phyloP scores from a whole-genome alignment of 495 filamentous ascomycete genomes.

The Cercophora samala region DNA sequence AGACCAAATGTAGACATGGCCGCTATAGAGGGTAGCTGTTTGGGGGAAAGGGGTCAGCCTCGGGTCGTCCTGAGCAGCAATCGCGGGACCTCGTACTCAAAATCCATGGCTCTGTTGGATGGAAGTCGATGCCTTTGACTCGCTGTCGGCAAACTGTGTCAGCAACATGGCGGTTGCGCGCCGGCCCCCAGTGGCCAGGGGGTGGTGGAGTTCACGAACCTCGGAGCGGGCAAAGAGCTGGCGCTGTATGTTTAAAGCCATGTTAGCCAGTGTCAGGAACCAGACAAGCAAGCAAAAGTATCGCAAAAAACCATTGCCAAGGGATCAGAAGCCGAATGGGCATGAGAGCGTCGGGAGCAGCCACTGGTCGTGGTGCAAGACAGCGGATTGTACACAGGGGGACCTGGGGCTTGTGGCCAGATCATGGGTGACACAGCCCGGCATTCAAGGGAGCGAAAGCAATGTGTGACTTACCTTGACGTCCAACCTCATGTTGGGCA shows the following conservation, averaged over 20 bases:
- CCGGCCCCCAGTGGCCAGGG: constrained; percentile 61
- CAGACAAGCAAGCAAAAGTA: not conserved
- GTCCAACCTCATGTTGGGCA: constrained; percentile 77
- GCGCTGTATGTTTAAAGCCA: constrained; percentile 34
- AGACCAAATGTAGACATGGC: constrained; percentile 99
- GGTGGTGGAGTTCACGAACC: constrained; percentile 24
- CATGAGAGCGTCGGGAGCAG: not conserved
- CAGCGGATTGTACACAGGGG: not conserved
- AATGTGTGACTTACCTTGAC: constrained; percentile 67
- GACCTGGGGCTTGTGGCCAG: constrained; percentile 20
- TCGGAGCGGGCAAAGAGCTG: constrained; percentile 38
- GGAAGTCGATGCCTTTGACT: constrained; percentile 97
- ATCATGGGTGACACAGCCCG: constrained; percentile 18
- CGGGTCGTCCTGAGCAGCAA: not conserved
- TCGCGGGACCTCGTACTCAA: constrained; percentile 50
- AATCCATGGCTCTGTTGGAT: constrained; percentile 96
- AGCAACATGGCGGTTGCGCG: constrained; percentile 30
- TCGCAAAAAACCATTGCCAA: not conserved
- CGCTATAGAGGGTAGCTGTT: constrained; percentile 77
- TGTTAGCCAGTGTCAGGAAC: constrained; percentile 17
- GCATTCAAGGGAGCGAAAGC: constrained; percentile 5
- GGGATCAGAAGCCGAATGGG: not conserved
- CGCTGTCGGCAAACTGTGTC: constrained; percentile 59
- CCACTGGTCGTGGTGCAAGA: constrained; percentile 9
- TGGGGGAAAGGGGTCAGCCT: not conserved